Evolutionary conservation across 2,329 filamentous ascomycete genomes (phyloP), one percentile per base, ranked within the genome.

Genomic region (Penicillium thymicola): DNA sequence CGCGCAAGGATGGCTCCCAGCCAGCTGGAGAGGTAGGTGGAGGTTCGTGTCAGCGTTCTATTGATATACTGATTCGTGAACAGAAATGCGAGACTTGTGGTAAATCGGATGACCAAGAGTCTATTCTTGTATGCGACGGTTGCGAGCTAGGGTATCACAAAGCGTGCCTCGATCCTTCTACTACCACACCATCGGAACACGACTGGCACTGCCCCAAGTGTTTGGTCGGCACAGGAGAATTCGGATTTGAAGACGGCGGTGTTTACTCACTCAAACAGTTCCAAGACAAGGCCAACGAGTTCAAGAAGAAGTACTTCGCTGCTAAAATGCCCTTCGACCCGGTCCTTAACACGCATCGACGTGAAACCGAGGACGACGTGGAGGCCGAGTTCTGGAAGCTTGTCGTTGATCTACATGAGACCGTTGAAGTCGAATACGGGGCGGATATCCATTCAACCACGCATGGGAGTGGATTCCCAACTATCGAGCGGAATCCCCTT

Each of bases 381-480:
- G 94, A 99, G 75, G 86, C 87, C 21, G 94, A 99, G 70, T 99
- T 99, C 72, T 99, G 94, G 94, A 85, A 91, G 65, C 82, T 97
- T 9, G 94, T 97, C 0, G 90, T 94, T 46, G 95, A 92, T 67
- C 82, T 97, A 49, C 93, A 95, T 60, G 94, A 97, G 73, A 95
- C 92, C 0, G 92, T 97, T 1, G 94, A 97, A 72, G 94, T 99
- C 2, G 94, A 99, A 70, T 99, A 99, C 68, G 94, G 94, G 38
- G 94, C 94, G 10, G 94, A 99, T 68, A 97, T 99, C 51, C 94
- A 99, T 72, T 97, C 92, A 50, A 97, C 94, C 0, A 99, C 94
- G 0, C 94, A 99, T 69, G 94, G 94, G 9, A 97, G 93, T 61
- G 94, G 93, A 0, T 99, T 99, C 66, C 94, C 94, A 0, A 97